A percentile compares a stretch with the other conserved stretches of the same genome.
Conservation (phyloP, 176 grass and related monocot species). For the Thalia dealbata region DNA sequence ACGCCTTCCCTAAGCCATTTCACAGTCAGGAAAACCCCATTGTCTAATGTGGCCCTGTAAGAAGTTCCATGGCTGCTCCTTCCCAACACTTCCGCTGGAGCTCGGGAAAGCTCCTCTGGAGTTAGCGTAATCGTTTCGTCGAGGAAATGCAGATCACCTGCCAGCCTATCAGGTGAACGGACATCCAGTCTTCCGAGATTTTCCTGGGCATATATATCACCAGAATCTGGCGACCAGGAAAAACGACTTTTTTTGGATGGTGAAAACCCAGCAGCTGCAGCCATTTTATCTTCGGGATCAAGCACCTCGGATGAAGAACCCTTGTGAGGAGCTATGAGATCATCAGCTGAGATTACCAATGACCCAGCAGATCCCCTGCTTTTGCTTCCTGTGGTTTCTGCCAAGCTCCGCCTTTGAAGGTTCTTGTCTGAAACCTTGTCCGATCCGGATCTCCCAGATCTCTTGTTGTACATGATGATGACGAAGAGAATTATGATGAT, state of each 20-base stretch:
- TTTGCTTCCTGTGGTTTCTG: slow-evolving; percentile 34
- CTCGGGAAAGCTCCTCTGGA: slow-evolving; percentile 79
- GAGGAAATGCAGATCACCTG: slow-evolving; percentile 80
- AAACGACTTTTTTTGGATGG: slow-evolving; percentile 73
- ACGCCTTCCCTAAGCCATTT: slow-evolving; percentile 97
- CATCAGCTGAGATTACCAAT: slow-evolving; percentile 63
- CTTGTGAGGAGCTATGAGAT: slow-evolving; percentile 58
- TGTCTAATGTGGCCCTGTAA: slow-evolving; percentile 84
- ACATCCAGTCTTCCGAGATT: slow-evolving; percentile 63
- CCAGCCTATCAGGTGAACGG: slow-evolving; percentile 68
- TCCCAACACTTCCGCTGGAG: slow-evolving; percentile 83
- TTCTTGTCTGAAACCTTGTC: slow-evolving; percentile 78
- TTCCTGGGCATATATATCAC: slow-evolving; percentile 44
- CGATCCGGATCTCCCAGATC: slow-evolving; percentile 41
- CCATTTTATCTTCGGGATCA: slow-evolving; percentile 72
- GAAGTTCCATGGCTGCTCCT: slow-evolving; percentile 97
- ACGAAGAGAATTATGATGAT: slow-evolving; percentile 63
- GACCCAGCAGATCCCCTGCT: slow-evolving; percentile 48
- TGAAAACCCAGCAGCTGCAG: slow-evolving; percentile 46
- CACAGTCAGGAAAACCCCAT: slow-evolving; percentile 86
- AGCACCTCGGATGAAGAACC: slow-evolving; percentile 59
- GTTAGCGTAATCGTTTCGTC: slow-evolving; percentile 94
- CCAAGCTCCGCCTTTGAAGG: slow-evolving; percentile 29
- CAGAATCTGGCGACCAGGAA: slow-evolving; percentile 84
- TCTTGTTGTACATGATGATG: slow-evolving; percentile 41